Conservation (phyloP, 345 rosid genomes). For the Cardamine chenopodiifolia region DNA sequence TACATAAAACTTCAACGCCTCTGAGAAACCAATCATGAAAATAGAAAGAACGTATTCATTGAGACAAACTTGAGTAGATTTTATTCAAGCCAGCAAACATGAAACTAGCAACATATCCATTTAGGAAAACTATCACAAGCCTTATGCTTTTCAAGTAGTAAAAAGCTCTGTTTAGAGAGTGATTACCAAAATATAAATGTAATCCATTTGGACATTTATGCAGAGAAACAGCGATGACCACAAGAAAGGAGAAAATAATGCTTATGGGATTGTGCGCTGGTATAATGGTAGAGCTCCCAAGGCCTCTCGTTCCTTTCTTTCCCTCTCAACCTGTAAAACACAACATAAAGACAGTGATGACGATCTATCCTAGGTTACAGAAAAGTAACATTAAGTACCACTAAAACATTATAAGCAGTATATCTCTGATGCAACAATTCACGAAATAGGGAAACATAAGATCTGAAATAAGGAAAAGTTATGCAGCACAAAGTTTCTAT, state of each 20-base stretch:
- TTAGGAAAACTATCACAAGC: conserved; percentile 19
- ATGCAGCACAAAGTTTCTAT: conserved; percentile 13
- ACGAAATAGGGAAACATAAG: neutral
- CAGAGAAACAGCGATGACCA: conserved; percentile 17
- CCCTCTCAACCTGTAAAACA: conserved; percentile 73
- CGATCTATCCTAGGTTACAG: neutral
- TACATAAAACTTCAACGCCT: neutral
- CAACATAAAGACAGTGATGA: conserved; percentile 4
- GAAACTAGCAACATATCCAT: conserved; percentile 26
- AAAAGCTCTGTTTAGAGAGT: conserved; percentile 12
- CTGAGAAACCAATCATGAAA: neutral
- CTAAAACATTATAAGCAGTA: neutral
- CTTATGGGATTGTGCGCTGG: conserved; percentile 80
- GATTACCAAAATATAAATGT: conserved; percentile 18
- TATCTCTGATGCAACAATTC: neutral
- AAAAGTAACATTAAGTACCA: neutral
- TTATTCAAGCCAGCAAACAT: conserved; percentile 30
- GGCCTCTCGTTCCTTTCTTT: conserved; percentile 80
- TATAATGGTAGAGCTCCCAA: conserved; percentile 94
- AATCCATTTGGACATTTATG: conserved; percentile 28
- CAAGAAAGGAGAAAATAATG: neutral
- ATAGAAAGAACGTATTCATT: neutral
- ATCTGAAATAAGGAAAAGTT: neutral
- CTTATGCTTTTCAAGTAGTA: conserved; percentile 2
- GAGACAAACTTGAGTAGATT: conserved; percentile 17